Percentiles rank a stretch among this genome's conserved stretches.
Evolutionary conservation across 2,329 filamentous ascomycete genomes (phyloP).

Genomic region (Fusarium illudens): DNA sequence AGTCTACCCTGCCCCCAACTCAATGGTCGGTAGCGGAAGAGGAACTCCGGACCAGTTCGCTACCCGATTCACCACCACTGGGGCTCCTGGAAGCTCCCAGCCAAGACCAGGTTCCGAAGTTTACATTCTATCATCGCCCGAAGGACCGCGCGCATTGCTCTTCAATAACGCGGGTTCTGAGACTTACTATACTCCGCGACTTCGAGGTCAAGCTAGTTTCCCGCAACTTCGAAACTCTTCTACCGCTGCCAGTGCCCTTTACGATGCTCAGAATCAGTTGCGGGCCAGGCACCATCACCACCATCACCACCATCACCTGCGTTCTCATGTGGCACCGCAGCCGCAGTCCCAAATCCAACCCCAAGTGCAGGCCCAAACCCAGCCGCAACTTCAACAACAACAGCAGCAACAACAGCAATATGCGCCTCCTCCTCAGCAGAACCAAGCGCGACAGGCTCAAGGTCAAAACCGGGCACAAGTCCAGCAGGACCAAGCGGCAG

Average conservation of each 20-base stretch:
- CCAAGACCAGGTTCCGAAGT: slow-evolving; percentile 56
- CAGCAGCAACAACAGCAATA: slow-evolving; percentile 23
- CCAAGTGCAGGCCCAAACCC: slow-evolving; percentile 17
- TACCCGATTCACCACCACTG: slow-evolving; percentile 43
- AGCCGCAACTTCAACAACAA: slow-evolving; percentile 27
- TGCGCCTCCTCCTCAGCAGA: slow-evolving; percentile 37
- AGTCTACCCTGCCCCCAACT: slow-evolving; percentile 46
- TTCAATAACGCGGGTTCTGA: slow-evolving; percentile 60
- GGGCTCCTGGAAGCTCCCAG: slow-evolving; percentile 15
- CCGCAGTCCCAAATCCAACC: slow-evolving; percentile 16
- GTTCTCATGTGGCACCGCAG: slow-evolving; percentile 21
- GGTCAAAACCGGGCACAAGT: slow-evolving; percentile 27
- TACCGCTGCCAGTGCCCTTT: slow-evolving; percentile 13
- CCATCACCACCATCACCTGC: slow-evolving; percentile 36
- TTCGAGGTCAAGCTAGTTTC: slow-evolving; percentile 40
- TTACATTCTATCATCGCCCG: slow-evolving; percentile 68
- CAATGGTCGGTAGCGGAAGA: slow-evolving; percentile 55
- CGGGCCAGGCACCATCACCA: slow-evolving; percentile 41
- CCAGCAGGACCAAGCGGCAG: slow-evolving; percentile 40
- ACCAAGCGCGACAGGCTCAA: slow-evolving; percentile 38
- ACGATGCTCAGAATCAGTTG: slow-evolving; percentile 32
- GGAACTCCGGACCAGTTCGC: slow-evolving; percentile 56
- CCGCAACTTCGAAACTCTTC: slow-evolving; percentile 40
- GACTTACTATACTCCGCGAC: slow-evolving; percentile 60
- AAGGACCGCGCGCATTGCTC: slow-evolving; percentile 66